A percentile compares a stretch with the other conserved stretches of the same genome.
Conservation (phyloP, 805 yeast species). For the Saccharomycopsis olivae region DNA sequence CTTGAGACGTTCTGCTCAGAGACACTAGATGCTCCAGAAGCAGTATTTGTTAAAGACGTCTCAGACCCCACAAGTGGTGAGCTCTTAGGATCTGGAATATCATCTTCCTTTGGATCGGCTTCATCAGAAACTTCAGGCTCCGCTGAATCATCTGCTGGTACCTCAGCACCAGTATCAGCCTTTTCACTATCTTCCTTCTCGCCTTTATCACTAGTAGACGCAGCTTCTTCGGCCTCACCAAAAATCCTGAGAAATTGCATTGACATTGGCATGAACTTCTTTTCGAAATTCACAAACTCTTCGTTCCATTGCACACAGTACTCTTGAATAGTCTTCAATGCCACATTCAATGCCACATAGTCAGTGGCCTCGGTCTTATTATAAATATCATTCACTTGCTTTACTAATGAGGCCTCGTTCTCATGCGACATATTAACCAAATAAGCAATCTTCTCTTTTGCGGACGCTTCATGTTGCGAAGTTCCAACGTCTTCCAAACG, state of each 20-base stretch:
- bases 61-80: no score
- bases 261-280: slow-evolving; percentile 51
- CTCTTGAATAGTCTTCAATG: slow-evolving; percentile 65
- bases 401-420: slow-evolving; percentile 39
- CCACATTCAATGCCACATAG: slow-evolving; percentile 58
- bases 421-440: slow-evolving; percentile 40
- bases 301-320: slow-evolving; percentile 80
- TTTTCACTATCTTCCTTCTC: background rate
- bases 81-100: background rate
- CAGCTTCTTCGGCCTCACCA: slow-evolving; percentile 13
- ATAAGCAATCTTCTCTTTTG: slow-evolving; percentile 46
- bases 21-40: no score
- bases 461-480: slow-evolving; percentile 65
- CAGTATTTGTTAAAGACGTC: no score
- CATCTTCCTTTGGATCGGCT: background rate
- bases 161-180: background rate
- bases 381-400: slow-evolving; percentile 42
- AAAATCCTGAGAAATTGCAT: slow-evolving; percentile 3
- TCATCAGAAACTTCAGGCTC: background rate
- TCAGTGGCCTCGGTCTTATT: slow-evolving; percentile 47
- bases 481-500: slow-evolving; percentile 60
- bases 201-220: background rate
- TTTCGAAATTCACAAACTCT: slow-evolving; percentile 74
- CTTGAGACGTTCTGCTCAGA: background rate
- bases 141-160: background rate